Evolutionary conservation across 306 rosid genomes (phyloP).

Genomic region (Dalbergia cochinchinensis): DNA sequence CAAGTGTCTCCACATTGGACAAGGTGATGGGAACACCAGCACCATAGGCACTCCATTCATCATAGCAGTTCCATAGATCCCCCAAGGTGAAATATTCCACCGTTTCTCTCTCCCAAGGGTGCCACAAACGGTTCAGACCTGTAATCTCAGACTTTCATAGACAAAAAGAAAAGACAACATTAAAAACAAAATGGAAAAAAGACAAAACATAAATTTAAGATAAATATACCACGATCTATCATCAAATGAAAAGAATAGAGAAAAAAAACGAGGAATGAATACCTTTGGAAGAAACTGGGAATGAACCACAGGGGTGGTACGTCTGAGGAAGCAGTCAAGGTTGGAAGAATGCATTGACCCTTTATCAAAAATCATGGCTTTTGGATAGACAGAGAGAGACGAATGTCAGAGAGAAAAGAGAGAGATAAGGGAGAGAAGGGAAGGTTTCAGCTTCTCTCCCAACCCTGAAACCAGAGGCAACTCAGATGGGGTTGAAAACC

Average conservation of each 20-base stretch:
- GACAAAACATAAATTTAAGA: background rate
- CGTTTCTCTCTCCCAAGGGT: slow-evolving; percentile 95
- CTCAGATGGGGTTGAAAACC: slow-evolving; percentile 34
- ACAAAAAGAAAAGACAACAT: background rate
- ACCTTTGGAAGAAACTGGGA: slow-evolving; percentile 93
- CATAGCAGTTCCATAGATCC: slow-evolving; percentile 89
- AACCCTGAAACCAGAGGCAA: slow-evolving; percentile 57
- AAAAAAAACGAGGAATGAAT: background rate
- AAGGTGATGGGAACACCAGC: slow-evolving; percentile 84
- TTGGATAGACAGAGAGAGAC: slow-evolving; percentile 17
- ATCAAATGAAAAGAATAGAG: background rate
- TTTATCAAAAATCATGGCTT: slow-evolving; percentile 65
- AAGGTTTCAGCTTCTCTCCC: slow-evolving; percentile 69
- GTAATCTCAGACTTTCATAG: slow-evolving; percentile 70
- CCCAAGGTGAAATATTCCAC: slow-evolving; percentile 83
- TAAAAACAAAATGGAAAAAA: background rate
- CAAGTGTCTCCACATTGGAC: slow-evolving; percentile 76
- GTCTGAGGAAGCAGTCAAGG: slow-evolving; percentile 79
- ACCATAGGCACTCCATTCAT: slow-evolving; percentile 99
- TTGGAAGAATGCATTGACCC: slow-evolving; percentile 85
- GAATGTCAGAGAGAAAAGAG: slow-evolving; percentile 26
- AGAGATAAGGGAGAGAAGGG: slow-evolving; percentile 45
- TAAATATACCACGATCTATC: background rate
- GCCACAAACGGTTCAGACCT: slow-evolving; percentile 89
- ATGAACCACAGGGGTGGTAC: slow-evolving; percentile 83